Base-by-base conservation (phyloP, 2,329 filamentous ascomycete genomes). In the Clarireedia homoeocarpa region DNA sequence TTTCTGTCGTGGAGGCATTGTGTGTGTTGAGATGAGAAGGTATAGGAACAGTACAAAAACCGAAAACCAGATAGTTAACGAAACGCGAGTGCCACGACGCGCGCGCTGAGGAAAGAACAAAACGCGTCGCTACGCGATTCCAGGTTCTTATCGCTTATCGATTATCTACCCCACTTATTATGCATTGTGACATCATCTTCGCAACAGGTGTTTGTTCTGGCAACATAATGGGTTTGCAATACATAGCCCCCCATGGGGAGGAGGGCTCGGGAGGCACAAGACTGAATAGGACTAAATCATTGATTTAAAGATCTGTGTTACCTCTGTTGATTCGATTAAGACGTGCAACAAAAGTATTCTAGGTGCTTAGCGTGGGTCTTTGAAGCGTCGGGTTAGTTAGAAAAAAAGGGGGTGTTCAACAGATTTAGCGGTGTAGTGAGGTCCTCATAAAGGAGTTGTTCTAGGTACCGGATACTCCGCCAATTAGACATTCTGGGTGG, bases 1-100 rank as follows among this genome's bases (percentile, higher is more conserved):
- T 14, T 58, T 59, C 40, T 52, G 59, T 56, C 58, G 56, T 6
- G 60, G 59, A 34, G 64, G 59, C 61, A 66, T 63, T 27, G 46
- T 64, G 20, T 30, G n/a, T 26, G 14, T 15, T 15, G 39, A 42
- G 17, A 7, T 10, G n/a, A 20, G 6, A n/a, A 42, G 9, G 10
- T 42, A 42, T 20, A 5, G 39, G 9, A n/a, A 42, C 15, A 42
- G 17, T 42, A 20, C 39, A n/a, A 20, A 42, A 10, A 42, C 6
- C 15, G 7, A 42, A 42, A 34, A 34, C 9, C 9, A 34, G 30
- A 14, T 12, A 34, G 30, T 34, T 34, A 9, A 34, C 30, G 30
- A 9, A 34, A 34, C 30, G 10, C 23, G 44, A 24, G 27, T 30
- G 15, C 44, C 20, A n/a, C 39, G 17, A n/a, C 39, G 39, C 39